phyloP scores from a whole-genome alignment of 192 early-diverging fungal genomes.

The Umbelopsis sp. region DNA sequence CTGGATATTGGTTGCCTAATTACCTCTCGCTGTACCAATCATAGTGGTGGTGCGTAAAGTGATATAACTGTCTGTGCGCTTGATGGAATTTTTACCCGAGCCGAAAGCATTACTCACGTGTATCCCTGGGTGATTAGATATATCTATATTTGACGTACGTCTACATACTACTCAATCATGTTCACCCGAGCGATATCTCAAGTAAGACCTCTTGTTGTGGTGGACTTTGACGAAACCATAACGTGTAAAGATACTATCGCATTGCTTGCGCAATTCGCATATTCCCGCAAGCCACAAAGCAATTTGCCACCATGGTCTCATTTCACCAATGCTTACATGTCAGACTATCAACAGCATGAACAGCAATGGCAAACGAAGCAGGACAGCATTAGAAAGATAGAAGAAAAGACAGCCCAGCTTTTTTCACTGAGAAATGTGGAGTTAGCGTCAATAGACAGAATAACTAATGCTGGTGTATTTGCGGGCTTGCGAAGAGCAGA shows the following conservation, averaged over 20 bases:
- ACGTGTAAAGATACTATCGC: constrained; percentile 27
- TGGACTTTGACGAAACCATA: constrained; percentile 31
- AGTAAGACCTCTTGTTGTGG: constrained; percentile 15
- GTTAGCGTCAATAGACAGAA: background rate
- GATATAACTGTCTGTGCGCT: too few relatives aligned
- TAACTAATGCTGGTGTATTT: constrained; percentile 12
- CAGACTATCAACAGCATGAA: constrained; percentile 10
- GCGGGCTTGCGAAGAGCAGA: background rate
- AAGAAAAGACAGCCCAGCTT: background rate
- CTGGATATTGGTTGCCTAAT: too few relatives aligned
- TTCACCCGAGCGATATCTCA: constrained; percentile 9
- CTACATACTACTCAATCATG: background rate
- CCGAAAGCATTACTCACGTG: too few relatives aligned
- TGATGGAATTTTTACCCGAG: too few relatives aligned
- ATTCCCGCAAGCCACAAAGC: background rate
- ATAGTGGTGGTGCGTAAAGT: too few relatives aligned
- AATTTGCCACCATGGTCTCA: constrained; percentile 21
- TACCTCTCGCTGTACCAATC: too few relatives aligned
- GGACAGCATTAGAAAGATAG: background rate
- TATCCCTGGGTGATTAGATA: too few relatives aligned
- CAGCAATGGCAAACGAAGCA: background rate
- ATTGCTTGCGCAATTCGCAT: constrained; percentile 9
- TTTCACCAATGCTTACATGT: constrained; percentile 20
- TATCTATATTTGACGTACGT: too few relatives aligned
- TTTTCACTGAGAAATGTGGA: background rate